These are phyloP conservation scores for Cyclospora cayetanensis DNA, from an alignment of 169 alveolate genomes.

Conservation along the genomic window DNA sequence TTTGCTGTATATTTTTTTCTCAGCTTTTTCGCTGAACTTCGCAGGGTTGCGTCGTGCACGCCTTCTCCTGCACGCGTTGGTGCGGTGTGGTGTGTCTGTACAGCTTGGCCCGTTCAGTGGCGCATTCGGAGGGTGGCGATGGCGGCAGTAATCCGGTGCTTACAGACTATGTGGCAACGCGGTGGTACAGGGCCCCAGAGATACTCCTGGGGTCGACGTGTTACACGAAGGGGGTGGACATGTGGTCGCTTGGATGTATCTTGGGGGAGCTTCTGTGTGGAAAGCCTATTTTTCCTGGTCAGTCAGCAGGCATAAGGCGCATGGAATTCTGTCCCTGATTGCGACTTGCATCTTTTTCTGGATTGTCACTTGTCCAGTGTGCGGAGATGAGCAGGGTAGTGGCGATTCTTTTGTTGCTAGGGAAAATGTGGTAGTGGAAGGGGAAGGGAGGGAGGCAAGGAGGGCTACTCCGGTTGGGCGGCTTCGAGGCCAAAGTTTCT, in stretches of 20 bases:
- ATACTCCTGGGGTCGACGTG: constrained; percentile 92
- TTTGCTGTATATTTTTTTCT: neutral
- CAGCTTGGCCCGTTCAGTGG: constrained; percentile 72
- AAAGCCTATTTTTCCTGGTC: constrained; percentile 98
- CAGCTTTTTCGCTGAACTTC: neutral
- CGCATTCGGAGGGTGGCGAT: constrained; percentile 41
- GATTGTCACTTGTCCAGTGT: too few species aligned
- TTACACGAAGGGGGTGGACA: constrained; percentile 99
- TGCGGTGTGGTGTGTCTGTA: neutral
- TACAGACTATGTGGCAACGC: constrained; percentile 86
- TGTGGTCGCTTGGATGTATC: constrained; percentile 99
- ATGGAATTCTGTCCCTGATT: neutral
- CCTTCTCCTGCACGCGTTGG: too few species aligned
- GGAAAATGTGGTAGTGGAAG: too few species aligned
- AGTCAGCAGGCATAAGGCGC: neutral
- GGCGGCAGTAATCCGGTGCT: constrained; percentile 77
- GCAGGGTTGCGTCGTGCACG: too few species aligned
- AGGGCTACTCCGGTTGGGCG: too few species aligned
- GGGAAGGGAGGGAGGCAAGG: too few species aligned
- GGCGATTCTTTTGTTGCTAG: too few species aligned
- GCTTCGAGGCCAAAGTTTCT: too few species aligned
- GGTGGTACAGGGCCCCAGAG: constrained; percentile 96
- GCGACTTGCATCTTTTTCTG: neutral
- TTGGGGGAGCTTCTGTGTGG: constrained; percentile 96
- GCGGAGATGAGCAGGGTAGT: too few species aligned